Evolutionary conservation across 129 eudicot species (phyloP).

Genomic region (Flaveria sonorensis): DNA sequence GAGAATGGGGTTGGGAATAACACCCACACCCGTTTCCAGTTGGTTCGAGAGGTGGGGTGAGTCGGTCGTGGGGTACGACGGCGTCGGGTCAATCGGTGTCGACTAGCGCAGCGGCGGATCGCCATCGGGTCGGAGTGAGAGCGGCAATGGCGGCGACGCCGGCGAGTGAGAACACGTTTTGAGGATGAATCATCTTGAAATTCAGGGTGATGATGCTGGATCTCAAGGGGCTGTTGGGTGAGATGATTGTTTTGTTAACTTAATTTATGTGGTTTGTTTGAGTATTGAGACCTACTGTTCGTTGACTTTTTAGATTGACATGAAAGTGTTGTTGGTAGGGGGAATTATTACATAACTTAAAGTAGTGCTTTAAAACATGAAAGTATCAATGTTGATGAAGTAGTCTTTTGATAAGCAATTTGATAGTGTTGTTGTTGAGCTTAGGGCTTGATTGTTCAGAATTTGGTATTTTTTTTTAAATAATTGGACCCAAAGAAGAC

Average conservation of each 20-base stretch:
- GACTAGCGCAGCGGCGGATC: constrained; percentile 90
- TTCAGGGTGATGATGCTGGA: constrained; percentile 83
- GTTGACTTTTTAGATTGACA: constrained; percentile 31
- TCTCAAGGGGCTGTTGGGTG: constrained; percentile 81
- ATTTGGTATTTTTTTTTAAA: background rate
- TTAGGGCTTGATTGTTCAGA: constrained; percentile 19
- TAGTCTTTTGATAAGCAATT: constrained; percentile 3
- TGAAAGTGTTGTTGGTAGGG: constrained; percentile 9
- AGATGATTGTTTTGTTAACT: constrained; percentile 23
- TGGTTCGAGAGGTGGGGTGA: constrained; percentile 47
- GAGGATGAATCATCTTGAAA: constrained; percentile 81
- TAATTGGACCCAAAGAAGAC: background rate
- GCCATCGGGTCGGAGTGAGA: constrained; percentile 84
- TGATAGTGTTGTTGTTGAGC: constrained; percentile 1
- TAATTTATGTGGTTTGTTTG: background rate
- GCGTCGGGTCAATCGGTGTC: constrained; percentile 88
- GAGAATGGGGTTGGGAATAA: constrained; percentile 51
- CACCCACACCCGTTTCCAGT: constrained; percentile 49
- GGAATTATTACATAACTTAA: background rate
- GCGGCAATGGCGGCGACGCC: constrained; percentile 71
- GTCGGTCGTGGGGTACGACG: constrained; percentile 83
- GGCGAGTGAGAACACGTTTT: constrained; percentile 62
- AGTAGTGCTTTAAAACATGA: background rate
- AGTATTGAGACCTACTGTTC: constrained; percentile 1
- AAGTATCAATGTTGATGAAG: background rate